Evolutionary conservation across 164 flowering plant species (phyloP).

Genomic region (Taxillus chinensis): DNA sequence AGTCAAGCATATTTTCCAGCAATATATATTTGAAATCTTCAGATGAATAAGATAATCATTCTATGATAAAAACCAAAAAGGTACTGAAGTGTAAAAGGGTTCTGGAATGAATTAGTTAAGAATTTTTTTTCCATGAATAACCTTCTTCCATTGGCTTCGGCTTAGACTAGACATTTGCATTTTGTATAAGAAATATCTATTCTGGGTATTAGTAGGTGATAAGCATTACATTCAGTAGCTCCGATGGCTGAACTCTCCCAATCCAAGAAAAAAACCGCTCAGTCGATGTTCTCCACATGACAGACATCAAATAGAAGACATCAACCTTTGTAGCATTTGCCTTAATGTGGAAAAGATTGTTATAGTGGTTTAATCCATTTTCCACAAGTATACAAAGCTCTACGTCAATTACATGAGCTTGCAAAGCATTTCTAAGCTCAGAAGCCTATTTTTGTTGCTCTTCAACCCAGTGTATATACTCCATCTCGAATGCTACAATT

Average conservation of each 20-base stretch:
- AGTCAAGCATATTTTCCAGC: too few relatives aligned
- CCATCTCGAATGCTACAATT: constrained; percentile 41
- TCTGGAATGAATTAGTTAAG: too few relatives aligned
- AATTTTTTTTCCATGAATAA: too few relatives aligned
- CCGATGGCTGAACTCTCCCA: constrained; percentile 58
- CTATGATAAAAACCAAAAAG: too few relatives aligned
- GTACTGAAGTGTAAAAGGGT: too few relatives aligned
- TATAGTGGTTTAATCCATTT: constrained; percentile 35
- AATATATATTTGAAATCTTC: too few relatives aligned
- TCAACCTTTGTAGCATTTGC: constrained; percentile 47
- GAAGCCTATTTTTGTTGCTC: constrained; percentile 29
- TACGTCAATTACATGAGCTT: constrained; percentile 22
- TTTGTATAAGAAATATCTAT: too few relatives aligned
- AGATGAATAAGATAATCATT: too few relatives aligned
- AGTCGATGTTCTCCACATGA: constrained; percentile 44
- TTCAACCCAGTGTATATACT: constrained; percentile 46
- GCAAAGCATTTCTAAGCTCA: constrained; percentile 39
- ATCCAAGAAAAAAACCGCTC: constrained; percentile 58
- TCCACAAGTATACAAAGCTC: constrained; percentile 42
- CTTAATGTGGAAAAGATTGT: constrained; percentile 43
- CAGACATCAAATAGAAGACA: constrained; percentile 41
- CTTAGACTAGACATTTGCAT: too few relatives aligned
- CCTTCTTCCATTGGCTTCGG: too few relatives aligned
- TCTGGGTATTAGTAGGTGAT: background rate
- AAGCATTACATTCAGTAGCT: constrained; percentile 38